Evolutionary conservation across 2,329 filamentous ascomycete genomes (phyloP).

Genomic region (Metarhizium guizhouense): DNA sequence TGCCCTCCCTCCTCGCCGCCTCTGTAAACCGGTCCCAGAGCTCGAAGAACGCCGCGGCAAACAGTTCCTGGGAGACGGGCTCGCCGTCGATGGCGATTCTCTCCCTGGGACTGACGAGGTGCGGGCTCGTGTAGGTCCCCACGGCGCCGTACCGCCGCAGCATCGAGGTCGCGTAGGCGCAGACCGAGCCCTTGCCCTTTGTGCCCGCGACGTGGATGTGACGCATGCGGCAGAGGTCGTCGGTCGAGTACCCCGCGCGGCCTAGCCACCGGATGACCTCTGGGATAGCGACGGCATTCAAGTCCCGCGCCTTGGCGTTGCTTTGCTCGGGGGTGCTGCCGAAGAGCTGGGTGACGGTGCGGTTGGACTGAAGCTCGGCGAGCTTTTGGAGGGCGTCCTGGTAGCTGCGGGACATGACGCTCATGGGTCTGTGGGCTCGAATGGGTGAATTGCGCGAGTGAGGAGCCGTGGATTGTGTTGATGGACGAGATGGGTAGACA

Average conservation of each 20-base stretch:
- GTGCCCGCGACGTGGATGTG: conserved; percentile 84
- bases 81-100: conserved; percentile 71
- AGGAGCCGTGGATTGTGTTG: background rate
- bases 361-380: conserved; percentile 72
- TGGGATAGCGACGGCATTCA: conserved; percentile 68
- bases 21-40: conserved; percentile 59
- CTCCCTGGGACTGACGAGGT: conserved; percentile 75
- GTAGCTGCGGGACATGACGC: conserved; percentile 30
- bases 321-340: conserved; percentile 14
- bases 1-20: conserved; percentile 24
- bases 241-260: conserved; percentile 61
- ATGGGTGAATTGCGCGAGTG: background rate
- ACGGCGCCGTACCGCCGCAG: conserved; percentile 45
- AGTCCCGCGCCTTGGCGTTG: conserved; percentile 38
- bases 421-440: conserved; percentile 6
- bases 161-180: conserved; percentile 73
- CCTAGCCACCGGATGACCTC: conserved; percentile 74
- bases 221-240: conserved; percentile 32
- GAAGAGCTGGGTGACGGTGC: conserved; percentile 49
- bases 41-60: conserved; percentile 74
- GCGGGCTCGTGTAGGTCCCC: conserved; percentile 79
- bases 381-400: conserved; percentile 65
- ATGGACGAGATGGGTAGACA: background rate
- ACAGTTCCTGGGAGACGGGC: conserved; percentile 58
- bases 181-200: conserved; percentile 88